Evolutionary conservation across 1,284 basidiomycete genomes (phyloP).

Genomic region (Malassezia japonica): DNA sequence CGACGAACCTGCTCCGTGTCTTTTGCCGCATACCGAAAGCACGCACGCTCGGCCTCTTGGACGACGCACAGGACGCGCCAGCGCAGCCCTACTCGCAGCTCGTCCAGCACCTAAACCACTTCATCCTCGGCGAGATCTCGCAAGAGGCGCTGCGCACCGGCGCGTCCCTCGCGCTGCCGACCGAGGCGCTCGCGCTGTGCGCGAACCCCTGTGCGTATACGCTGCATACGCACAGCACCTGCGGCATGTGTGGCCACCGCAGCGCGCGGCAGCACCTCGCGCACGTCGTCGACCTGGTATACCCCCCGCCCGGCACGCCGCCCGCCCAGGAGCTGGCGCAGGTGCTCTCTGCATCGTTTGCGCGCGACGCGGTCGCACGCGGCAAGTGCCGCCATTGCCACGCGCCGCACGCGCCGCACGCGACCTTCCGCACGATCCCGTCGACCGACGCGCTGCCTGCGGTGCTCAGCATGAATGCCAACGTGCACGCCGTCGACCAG

Average conservation of each 20-base stretch:
- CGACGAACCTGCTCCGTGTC: slow-evolving; percentile 89
- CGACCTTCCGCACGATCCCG: slow-evolving; percentile 63
- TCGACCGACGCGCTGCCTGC: slow-evolving; percentile 57
- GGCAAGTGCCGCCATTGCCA: slow-evolving; percentile 71
- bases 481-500: slow-evolving; percentile 66
- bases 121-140: slow-evolving; percentile 61
- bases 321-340: slow-evolving; percentile 52
- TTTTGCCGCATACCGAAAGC: slow-evolving; percentile 67
- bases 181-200: slow-evolving; percentile 1
- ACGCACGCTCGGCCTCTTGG: slow-evolving; percentile 76
- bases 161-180: background rate
- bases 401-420: slow-evolving; percentile 64
- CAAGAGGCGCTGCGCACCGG: slow-evolving; percentile 20
- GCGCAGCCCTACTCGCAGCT: slow-evolving; percentile 61
- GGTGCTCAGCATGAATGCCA: slow-evolving; percentile 78
- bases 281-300: slow-evolving; percentile 64
- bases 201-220: slow-evolving; percentile 19
- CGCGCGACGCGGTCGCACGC: slow-evolving; percentile 72
- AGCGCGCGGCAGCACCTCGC: slow-evolving; percentile 47
- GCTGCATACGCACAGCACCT: slow-evolving; percentile 54
- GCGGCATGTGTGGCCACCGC: slow-evolving; percentile 68
- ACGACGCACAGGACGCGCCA: slow-evolving; percentile 65
- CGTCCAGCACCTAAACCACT: slow-evolving; percentile 90
- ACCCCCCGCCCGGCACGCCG: slow-evolving; percentile 60
- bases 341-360: slow-evolving; percentile 66